Percentiles rank a stretch among this genome's conserved stretches.
Evolutionary conservation across 805 yeast genomes (phyloP).

Genomic region (Ogataea corticis): DNA sequence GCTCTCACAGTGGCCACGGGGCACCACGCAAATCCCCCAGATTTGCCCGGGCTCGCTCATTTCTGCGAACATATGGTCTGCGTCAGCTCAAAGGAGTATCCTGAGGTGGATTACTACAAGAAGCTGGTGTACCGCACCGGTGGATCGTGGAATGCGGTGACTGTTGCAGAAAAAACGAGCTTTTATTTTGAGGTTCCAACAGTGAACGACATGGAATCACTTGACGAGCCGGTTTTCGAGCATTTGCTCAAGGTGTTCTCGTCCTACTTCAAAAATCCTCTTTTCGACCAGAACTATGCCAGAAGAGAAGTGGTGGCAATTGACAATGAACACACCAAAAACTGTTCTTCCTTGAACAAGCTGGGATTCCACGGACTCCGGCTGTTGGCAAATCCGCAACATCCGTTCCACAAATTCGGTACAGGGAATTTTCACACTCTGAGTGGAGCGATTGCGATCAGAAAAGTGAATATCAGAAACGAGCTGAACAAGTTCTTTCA

Average conservation of each 20-base stretch:
- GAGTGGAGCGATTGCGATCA: slow-evolving; percentile 33
- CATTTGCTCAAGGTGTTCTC: slow-evolving; percentile 50
- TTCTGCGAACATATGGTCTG: slow-evolving; percentile 77
- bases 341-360: slow-evolving; percentile 45
- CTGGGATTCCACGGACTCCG: slow-evolving; percentile 60
- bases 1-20: slow-evolving; percentile 80
- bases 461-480: slow-evolving; percentile 37
- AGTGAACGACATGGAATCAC: slow-evolving; percentile 12
- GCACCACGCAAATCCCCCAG: slow-evolving; percentile 72
- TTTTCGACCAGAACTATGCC: slow-evolving; percentile 43
- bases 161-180: slow-evolving; percentile 66
- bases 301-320: slow-evolving; percentile 59
- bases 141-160: slow-evolving; percentile 66
- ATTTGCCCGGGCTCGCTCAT: slow-evolving; percentile 82
- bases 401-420: slow-evolving; percentile 61
- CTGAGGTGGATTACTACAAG: slow-evolving; percentile 47
- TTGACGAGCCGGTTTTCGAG: slow-evolving; percentile 40
- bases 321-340: slow-evolving; percentile 66
- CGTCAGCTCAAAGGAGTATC: slow-evolving; percentile 56
- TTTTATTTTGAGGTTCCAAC: slow-evolving; percentile 64
- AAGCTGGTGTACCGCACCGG: slow-evolving; percentile 46
- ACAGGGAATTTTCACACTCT: slow-evolving; percentile 65
- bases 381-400: slow-evolving; percentile 44
- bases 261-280: slow-evolving; percentile 51
- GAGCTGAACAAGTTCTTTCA: slow-evolving; percentile 42